Evolutionary conservation across 352 stramenopile species (phyloP), one percentile per base, ranked within the genome.

Genomic region (Globisporangium heterothallicum): DNA sequence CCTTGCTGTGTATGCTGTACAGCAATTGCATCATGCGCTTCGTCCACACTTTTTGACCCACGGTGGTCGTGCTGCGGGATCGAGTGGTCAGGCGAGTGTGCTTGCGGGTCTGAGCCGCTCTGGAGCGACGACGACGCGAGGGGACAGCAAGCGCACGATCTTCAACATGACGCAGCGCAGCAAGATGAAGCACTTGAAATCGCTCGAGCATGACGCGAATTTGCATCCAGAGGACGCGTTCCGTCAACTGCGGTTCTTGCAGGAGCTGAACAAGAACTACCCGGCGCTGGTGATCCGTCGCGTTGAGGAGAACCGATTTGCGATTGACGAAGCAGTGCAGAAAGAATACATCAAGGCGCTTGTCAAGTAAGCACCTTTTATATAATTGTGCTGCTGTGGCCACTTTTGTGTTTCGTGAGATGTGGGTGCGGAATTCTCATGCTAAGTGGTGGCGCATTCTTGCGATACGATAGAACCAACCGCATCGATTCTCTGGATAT

Each of bases 341-440:
- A 88, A 90, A 56, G 84, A 95, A 60, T 95, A 95, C 62, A 81
- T 95, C 78, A 95, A 94, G 61, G 84, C 84, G 12, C 74, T 94
- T 21, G 84, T 94, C 58, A 91, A 90, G 79, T 83, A 58, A 35
- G 72, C 25, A 4, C 14, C 13, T 18, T 3, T 10, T 12, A 1
- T 35, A 21, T 30, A n/a, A n/a, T n/a, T n/a, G n/a, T 13, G n/a
- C 3, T 16, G 14, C 6, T 26, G 10, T 14, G 22, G 21, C 5
- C n/a, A 3, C 16, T 29, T 10, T 5, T 6, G 24, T 38, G n/a
- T 7, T 32, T 25, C 36, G 0, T 32, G 40, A n/a, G n/a, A n/a
- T n/a, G n/a, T n/a, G n/a, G n/a, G n/a, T 42, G 25, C 14, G 13
- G 10, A 49, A 12, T 53, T 66, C 40, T 34, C 49, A 56, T 36